These are phyloP conservation scores for Meyerozyma smithsonii DNA, from an alignment of 1,139 yeast species.

Conservation along the genomic window DNA sequence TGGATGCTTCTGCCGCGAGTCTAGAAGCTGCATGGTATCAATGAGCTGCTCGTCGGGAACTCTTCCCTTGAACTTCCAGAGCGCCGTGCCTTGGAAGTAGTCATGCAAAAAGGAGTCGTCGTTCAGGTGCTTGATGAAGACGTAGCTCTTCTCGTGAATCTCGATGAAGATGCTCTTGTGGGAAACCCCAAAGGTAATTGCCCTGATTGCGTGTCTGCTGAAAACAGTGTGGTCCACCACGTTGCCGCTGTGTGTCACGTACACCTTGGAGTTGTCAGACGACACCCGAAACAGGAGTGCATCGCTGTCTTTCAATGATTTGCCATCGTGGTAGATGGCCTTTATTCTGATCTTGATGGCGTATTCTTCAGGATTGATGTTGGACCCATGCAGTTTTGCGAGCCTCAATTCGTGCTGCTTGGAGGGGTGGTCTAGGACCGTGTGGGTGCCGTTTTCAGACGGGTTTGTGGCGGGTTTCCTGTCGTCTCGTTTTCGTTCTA, in stretches of 20 bases:
- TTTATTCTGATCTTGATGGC: background rate
- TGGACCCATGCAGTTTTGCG: background rate
- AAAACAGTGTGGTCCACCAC: background rate
- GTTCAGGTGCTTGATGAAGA: background rate
- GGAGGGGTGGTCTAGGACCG: background rate
- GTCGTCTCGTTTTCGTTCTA: background rate
- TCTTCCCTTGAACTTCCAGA: background rate
- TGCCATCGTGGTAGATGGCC: constrained; percentile 1
- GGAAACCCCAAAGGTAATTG: background rate
- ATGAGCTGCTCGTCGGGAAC: background rate
- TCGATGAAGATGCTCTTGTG: constrained; percentile 1
- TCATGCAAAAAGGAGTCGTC: background rate
- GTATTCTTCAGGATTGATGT: background rate
- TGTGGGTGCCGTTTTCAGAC: background rate
- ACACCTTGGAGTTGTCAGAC: background rate
- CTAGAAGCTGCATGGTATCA: constrained; percentile 1
- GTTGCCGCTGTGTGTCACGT: background rate
- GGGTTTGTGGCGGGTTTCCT: background rate
- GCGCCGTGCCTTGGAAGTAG: background rate
- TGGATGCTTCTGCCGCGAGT: background rate
- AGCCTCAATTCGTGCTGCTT: background rate
- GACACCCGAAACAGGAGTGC: background rate
- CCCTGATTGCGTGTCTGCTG: background rate
- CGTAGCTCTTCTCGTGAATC: background rate
- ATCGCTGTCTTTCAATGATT: background rate